These are phyloP conservation scores for Anthracocystis walkeri DNA, from an alignment of 1,284 basidiomycete species.

Conservation along the genomic window DNA sequence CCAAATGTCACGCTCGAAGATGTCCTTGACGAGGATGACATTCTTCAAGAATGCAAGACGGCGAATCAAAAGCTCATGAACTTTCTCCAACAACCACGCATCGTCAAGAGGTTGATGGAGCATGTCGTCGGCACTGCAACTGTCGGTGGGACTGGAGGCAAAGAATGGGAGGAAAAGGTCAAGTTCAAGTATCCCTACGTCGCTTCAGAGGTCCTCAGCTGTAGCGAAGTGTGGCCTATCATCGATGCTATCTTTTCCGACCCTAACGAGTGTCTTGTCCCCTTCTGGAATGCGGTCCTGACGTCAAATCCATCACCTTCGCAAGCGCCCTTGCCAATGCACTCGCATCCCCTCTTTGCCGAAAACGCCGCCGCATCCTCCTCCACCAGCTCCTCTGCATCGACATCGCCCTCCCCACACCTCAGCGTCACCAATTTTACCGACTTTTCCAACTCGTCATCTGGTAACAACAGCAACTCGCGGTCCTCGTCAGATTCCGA, in stretches of 20 bases:
- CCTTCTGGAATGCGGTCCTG: constrained; percentile 92
- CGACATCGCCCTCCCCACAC: constrained; percentile 41
- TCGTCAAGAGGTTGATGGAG: constrained; percentile 81
- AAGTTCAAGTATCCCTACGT: constrained; percentile 82
- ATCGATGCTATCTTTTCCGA: constrained; percentile 87
- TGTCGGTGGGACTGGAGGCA: constrained; percentile 75
- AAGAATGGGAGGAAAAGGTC: constrained; percentile 67
- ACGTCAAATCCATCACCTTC: constrained; percentile 75
- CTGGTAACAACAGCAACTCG: constrained; percentile 26
- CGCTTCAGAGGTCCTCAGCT: constrained; percentile 91
- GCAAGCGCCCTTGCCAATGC: constrained; percentile 61
- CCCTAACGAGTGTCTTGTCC: constrained; percentile 73
- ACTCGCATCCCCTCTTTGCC: constrained; percentile 65
- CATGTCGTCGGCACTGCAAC: constrained; percentile 88
- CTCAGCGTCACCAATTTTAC: constrained; percentile 48
- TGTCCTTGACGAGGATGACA: constrained; percentile 91
- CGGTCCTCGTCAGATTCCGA: constrained; percentile 35
- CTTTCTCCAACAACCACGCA: constrained; percentile 83
- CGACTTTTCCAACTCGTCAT: constrained; percentile 26
- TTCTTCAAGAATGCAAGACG: constrained; percentile 93
- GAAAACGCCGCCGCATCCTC: constrained; percentile 34
- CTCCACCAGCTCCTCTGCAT: constrained; percentile 25
- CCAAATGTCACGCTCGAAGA: constrained; percentile 78
- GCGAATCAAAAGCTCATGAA: constrained; percentile 89
- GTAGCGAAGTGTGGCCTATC: constrained; percentile 91